Percentiles rank a stretch among this genome's conserved stretches.
phyloP scores from a whole-genome alignment of 2,329 filamentous ascomycete genomes.

The Camptophora hylomeconis region DNA sequence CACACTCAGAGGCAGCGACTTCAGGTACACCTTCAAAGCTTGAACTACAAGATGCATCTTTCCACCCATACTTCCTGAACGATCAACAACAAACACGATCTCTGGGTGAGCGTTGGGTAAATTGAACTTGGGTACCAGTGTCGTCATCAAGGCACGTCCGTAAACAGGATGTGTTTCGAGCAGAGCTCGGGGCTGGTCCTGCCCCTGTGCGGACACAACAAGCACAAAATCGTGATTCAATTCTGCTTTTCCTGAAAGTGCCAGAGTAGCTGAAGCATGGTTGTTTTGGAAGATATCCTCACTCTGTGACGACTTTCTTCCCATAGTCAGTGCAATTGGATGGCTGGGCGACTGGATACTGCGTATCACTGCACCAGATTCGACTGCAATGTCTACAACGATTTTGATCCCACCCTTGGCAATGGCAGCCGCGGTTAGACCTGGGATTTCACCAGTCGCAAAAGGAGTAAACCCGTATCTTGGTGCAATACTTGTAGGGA shows the following conservation, averaged over 20 bases:
- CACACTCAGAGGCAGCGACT: slow-evolving; percentile 42
- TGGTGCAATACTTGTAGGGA: slow-evolving; percentile 55
- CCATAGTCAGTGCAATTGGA: slow-evolving; percentile 52
- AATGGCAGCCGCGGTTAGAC: slow-evolving; percentile 4
- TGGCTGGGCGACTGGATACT: slow-evolving; percentile 55
- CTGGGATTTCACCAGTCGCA: slow-evolving; percentile 1
- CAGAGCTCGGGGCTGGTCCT: slow-evolving; percentile 48
- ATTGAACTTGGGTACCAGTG: slow-evolving; percentile 57
- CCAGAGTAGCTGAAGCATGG: slow-evolving; percentile 49
- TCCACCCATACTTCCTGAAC: slow-evolving; percentile 47
- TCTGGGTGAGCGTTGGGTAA: slow-evolving; percentile 45
- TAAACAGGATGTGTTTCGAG: slow-evolving; percentile 53
- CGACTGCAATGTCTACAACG: slow-evolving; percentile 47
- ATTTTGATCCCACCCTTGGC: slow-evolving; percentile 37
- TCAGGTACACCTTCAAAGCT: slow-evolving; percentile 44
- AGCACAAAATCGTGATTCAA: slow-evolving; percentile 56
- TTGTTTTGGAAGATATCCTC: slow-evolving; percentile 39
- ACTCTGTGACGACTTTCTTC: slow-evolving; percentile 37
- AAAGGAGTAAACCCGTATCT: slow-evolving; percentile 39
- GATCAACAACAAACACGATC: slow-evolving; percentile 60
- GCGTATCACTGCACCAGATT: slow-evolving; percentile 42
- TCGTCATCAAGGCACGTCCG: slow-evolving; percentile 56
- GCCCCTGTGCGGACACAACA: slow-evolving; percentile 47
- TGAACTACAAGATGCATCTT: slow-evolving; percentile 37
- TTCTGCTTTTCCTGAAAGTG: slow-evolving; percentile 36